These are phyloP conservation scores for Pythium chondricola DNA, from an alignment of 352 stramenopile species.

Conservation along the genomic window DNA sequence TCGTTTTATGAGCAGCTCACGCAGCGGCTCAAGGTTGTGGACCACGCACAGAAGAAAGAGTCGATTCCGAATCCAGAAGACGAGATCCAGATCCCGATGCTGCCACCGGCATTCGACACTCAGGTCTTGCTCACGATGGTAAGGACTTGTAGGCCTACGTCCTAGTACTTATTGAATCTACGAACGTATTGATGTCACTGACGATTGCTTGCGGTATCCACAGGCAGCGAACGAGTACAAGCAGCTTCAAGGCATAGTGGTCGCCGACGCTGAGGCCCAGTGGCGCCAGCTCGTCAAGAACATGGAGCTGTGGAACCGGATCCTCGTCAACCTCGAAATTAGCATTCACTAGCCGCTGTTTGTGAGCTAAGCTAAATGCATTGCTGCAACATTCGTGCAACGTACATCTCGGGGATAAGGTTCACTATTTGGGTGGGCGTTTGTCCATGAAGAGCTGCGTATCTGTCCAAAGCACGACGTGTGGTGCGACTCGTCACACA, in stretches of 20 bases:
- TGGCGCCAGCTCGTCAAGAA: slow-evolving; percentile 79
- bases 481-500: too few relatives aligned
- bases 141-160: too few relatives aligned
- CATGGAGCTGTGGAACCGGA: slow-evolving; percentile 85
- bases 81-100: not conserved
- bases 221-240: slow-evolving; percentile 41
- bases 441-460: too few relatives aligned
- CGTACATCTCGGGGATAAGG: not conserved
- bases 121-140: slow-evolving; percentile 32
- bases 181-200: too few relatives aligned
- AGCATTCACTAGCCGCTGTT: not conserved
- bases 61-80: not conserved
- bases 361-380: not conserved
- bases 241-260: slow-evolving; percentile 20
- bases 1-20: slow-evolving; percentile 62
- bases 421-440: too few relatives aligned
- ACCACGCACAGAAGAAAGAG: not conserved
- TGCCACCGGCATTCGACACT: not conserved
- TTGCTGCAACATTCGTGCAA: slow-evolving; percentile 1
- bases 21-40: slow-evolving; percentile 22
- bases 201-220: not conserved
- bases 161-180: too few relatives aligned
- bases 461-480: too few relatives aligned
- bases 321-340: slow-evolving; percentile 63
- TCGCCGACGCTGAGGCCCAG: slow-evolving; percentile 42